Evolutionary conservation across 352 stramenopile genomes (phyloP).

Genomic region (Phytopythium chamaehyphon): DNA sequence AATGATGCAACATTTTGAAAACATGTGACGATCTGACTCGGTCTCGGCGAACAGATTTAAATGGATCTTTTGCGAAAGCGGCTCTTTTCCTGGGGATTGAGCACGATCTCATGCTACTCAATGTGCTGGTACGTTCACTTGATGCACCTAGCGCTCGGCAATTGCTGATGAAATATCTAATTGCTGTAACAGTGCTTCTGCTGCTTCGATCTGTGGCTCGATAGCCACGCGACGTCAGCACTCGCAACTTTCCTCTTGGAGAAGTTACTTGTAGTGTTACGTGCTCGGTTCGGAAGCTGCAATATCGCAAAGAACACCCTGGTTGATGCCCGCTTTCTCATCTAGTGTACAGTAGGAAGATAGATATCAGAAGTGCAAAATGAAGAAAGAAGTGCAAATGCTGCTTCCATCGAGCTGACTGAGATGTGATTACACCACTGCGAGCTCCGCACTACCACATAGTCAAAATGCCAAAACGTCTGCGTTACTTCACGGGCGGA

Average conservation of each 20-base stretch:
- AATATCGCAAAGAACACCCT: conserved; percentile 55
- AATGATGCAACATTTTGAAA: neutral
- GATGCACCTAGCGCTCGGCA: neutral
- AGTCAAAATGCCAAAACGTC: neutral
- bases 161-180: neutral
- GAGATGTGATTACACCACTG: no score
- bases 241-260: conserved; percentile 62
- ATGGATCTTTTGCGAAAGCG: conserved; percentile 40
- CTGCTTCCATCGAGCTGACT: no score
- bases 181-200: conserved; percentile 47
- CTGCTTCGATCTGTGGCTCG: conserved; percentile 57
- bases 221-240: conserved; percentile 61
- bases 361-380: no score
- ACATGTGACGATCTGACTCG: neutral
- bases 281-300: conserved; percentile 33
- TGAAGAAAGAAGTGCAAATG: no score
- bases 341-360: no score
- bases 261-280: conserved; percentile 24
- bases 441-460: no score
- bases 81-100: conserved; percentile 78
- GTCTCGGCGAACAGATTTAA: conserved; percentile 38
- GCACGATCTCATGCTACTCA: conserved; percentile 86
- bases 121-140: conserved; percentile 59
- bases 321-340: conserved; percentile 64
- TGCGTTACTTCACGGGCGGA: conserved; percentile 33